phyloP scores from a whole-genome alignment of 768 basidiomycete species.

The Phlebiopsis flavidoalba region DNA sequence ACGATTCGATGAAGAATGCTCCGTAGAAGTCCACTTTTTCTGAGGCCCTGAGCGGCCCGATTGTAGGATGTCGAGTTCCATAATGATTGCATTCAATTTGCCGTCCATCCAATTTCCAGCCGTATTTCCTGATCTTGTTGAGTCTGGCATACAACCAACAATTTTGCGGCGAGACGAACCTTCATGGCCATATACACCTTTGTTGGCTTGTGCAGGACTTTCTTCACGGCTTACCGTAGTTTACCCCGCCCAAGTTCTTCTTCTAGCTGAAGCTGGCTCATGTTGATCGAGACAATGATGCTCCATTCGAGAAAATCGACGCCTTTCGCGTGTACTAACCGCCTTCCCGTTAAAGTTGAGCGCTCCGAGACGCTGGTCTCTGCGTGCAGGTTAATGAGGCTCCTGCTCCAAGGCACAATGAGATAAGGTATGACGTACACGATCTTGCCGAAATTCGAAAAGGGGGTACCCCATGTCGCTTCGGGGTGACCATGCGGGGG shows the following conservation, averaged over 20 bases:
- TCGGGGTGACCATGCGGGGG: slow-evolving; percentile 24
- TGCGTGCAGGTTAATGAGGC: slow-evolving; percentile 24
- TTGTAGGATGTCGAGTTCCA: slow-evolving; percentile 99
- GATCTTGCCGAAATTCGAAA: slow-evolving; percentile 90
- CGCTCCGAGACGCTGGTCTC: slow-evolving; percentile 94
- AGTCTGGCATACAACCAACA: not conserved
- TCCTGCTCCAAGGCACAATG: not conserved
- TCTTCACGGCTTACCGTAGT: slow-evolving; percentile 98
- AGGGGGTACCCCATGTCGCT: slow-evolving; percentile 62
- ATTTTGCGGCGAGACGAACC: slow-evolving; percentile 41
- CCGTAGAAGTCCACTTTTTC: slow-evolving; percentile 99
- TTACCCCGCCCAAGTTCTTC: slow-evolving; percentile 95
- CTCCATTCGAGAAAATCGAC: slow-evolving; percentile 87
- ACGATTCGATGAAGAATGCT: slow-evolving; percentile 99
- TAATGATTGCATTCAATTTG: slow-evolving; percentile 93
- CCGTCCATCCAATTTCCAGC: slow-evolving; percentile 89
- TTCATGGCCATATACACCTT: slow-evolving; percentile 99
- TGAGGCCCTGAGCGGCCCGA: slow-evolving; percentile 80
- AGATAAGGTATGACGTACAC: slow-evolving; percentile 54
- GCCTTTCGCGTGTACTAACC: slow-evolving; percentile 82
- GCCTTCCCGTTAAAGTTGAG: slow-evolving; percentile 94
- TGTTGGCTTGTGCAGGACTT: slow-evolving; percentile 89
- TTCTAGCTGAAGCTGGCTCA: slow-evolving; percentile 84
- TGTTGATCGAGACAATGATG: slow-evolving; percentile 91
- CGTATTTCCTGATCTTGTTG: slow-evolving; percentile 77